Percentiles rank a stretch among this genome's conserved stretches.
Evolutionary conservation across 1,139 yeast species (phyloP).

Genomic region (Yamadazyma membranifaciens): DNA sequence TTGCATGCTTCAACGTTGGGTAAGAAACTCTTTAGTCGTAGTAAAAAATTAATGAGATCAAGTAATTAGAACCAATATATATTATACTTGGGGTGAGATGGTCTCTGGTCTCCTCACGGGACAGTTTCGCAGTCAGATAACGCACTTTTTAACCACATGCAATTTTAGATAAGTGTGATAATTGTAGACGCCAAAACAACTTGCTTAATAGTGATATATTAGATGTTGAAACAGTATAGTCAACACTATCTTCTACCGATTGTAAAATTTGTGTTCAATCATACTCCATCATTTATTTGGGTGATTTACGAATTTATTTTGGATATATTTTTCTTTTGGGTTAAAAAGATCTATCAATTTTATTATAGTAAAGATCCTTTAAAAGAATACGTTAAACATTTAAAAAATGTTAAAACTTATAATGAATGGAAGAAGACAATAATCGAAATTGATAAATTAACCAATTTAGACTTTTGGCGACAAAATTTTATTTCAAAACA

Average conservation of each 20-base stretch:
- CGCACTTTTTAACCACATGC: too few species aligned
- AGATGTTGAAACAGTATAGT: neutral
- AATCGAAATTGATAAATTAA: constrained; percentile 57
- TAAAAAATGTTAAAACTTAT: constrained; percentile 47
- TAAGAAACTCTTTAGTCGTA: constrained; percentile 39
- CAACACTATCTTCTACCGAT: constrained; percentile 22
- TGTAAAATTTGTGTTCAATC: constrained; percentile 33
- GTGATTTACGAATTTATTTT: constrained; percentile 54
- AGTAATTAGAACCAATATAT: constrained; percentile 1
- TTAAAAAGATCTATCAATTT: constrained; percentile 35
- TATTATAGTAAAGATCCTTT: constrained; percentile 41
- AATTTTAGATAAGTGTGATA: too few species aligned
- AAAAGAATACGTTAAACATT: constrained; percentile 35
- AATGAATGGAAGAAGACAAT: constrained; percentile 65
- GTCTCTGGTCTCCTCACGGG: neutral
- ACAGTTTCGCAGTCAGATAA: neutral
- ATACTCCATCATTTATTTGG: constrained; percentile 64
- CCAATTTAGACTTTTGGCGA: constrained; percentile 79
- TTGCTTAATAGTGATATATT: too few species aligned
- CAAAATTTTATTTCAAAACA: constrained; percentile 79
- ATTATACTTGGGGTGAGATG: neutral
- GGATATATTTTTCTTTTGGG: constrained; percentile 65
- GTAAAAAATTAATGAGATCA: constrained; percentile 40
- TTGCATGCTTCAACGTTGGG: constrained; percentile 44
- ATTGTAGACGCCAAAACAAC: too few species aligned